Conservation (phyloP, 805 yeast species). For the Pichia pseudocactophila region DNA sequence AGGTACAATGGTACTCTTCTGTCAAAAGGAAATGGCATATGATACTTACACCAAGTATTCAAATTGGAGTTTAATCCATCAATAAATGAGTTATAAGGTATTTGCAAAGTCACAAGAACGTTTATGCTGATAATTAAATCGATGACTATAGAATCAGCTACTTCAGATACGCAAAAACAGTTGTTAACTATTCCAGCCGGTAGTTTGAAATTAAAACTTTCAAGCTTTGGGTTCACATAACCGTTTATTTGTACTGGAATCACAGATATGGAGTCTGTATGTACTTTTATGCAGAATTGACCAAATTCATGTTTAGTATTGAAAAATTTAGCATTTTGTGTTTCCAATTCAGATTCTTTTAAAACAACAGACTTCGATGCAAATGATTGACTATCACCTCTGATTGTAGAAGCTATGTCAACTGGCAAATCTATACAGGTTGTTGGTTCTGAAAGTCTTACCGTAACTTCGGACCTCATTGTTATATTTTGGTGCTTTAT, state of each 20-base stretch:
- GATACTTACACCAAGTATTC: slow-evolving; percentile 55
- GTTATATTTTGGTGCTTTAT: too few species aligned
- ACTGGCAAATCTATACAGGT: too few species aligned
- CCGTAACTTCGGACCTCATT: too few species aligned
- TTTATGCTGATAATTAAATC: slow-evolving; percentile 48
- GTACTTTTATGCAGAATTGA: not conserved
- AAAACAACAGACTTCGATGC: not conserved
- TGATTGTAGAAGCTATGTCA: too few species aligned
- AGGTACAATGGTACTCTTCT: slow-evolving; percentile 47
- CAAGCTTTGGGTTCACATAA: not conserved
- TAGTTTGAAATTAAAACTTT: slow-evolving; percentile 21
- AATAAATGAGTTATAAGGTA: slow-evolving; percentile 39
- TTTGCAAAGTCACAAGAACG: slow-evolving; percentile 39
- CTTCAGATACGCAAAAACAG: slow-evolving; percentile 32
- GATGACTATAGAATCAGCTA: slow-evolving; percentile 29
- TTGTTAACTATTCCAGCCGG: slow-evolving; percentile 30
- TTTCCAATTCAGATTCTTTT: not conserved
- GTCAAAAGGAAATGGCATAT: slow-evolving; percentile 59
- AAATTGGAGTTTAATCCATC: slow-evolving; percentile 22
- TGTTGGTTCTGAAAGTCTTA: too few species aligned
- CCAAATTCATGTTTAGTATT: not conserved
- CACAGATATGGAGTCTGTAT: not conserved
- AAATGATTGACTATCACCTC: too few species aligned
- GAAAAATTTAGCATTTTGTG: not conserved
- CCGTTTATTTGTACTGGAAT: slow-evolving; percentile 3